These are phyloP conservation scores for Vitis amurensis DNA, from an alignment of 164 flowering plant genomes.

Conservation along the genomic window DNA sequence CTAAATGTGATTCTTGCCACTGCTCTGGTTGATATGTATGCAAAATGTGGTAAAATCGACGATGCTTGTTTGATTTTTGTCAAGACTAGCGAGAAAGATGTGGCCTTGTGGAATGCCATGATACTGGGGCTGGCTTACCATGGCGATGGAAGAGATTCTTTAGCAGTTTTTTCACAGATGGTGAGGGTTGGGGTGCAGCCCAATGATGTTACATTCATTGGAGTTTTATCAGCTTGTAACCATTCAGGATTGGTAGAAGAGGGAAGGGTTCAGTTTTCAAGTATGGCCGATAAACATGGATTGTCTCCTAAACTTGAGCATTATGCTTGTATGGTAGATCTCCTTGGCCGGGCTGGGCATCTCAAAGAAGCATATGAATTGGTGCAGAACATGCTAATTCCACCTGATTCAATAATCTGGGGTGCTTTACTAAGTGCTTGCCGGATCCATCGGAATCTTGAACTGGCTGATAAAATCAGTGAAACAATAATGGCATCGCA, in stretches of 20 bases:
- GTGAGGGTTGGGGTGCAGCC: conserved; percentile 1
- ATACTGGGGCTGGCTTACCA: conserved; percentile 15
- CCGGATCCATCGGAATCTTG: conserved; percentile 15
- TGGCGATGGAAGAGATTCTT: conserved; percentile 11
- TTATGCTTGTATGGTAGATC: not conserved
- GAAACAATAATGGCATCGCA: not conserved
- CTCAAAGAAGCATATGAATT: conserved; percentile 18
- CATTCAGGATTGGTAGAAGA: conserved; percentile 18
- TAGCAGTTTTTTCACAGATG: conserved; percentile 17
- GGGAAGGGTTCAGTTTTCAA: conserved; percentile 4
- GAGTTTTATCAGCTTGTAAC: conserved; percentile 15
- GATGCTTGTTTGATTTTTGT: conserved; percentile 20
- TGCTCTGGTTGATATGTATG: conserved; percentile 18
- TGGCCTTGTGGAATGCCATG: conserved; percentile 22
- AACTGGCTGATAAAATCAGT: conserved; percentile 14
- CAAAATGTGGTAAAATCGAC: conserved; percentile 15
- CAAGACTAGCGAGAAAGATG: conserved; percentile 13
- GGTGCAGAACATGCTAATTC: conserved; percentile 11
- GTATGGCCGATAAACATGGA: conserved; percentile 8
- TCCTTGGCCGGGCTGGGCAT: conserved; percentile 14
- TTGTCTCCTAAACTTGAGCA: conserved; percentile 15
- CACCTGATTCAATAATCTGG: conserved; percentile 19
- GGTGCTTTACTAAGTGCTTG: conserved; percentile 21
- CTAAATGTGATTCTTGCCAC: conserved; percentile 14
- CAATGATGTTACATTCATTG: conserved; percentile 12